Conservation (phyloP, 1,139 yeast genomes). For the Yamadazyma aaseri region DNA sequence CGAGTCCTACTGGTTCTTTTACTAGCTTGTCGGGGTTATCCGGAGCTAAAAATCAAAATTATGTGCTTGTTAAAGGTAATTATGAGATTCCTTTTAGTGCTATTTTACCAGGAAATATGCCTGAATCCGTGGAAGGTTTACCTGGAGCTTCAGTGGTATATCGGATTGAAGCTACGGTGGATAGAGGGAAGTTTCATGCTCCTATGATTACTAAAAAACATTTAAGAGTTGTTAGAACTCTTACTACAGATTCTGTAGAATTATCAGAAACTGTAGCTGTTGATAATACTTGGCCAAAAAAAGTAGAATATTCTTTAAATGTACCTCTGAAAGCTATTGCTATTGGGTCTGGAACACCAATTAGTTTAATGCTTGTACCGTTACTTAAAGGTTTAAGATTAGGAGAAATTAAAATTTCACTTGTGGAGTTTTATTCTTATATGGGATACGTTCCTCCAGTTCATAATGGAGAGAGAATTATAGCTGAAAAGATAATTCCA, state of each 20-base stretch:
- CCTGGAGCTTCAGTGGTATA: constrained; percentile 83
- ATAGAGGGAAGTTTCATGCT: constrained; percentile 74
- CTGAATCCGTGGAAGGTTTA: constrained; percentile 89
- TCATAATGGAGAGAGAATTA: constrained; percentile 58
- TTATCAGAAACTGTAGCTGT: constrained; percentile 90
- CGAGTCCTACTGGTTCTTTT: constrained; percentile 16
- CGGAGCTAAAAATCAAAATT: constrained; percentile 12
- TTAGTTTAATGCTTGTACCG: constrained; percentile 74
- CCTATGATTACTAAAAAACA: constrained; percentile 69
- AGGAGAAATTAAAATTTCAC: constrained; percentile 65
- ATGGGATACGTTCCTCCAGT: constrained; percentile 57
- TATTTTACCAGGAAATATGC: constrained; percentile 77
- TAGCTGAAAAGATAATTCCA: constrained; percentile 40
- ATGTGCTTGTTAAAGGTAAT: constrained; percentile 64
- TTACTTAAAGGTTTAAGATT: constrained; percentile 74
- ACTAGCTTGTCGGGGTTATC: constrained; percentile 14
- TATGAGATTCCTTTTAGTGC: constrained; percentile 90
- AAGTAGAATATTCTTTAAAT: constrained; percentile 85
- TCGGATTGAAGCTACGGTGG: constrained; percentile 75
- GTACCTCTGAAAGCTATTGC: constrained; percentile 90
- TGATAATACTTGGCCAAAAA: constrained; percentile 94
- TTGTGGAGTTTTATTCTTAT: constrained; percentile 67
- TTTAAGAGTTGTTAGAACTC: constrained; percentile 80
- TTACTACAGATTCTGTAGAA: constrained; percentile 86
- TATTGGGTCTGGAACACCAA: constrained; percentile 75